Conservation (phyloP, 2,329 filamentous ascomycete genomes). For the Aspergillus spinulosporus region DNA sequence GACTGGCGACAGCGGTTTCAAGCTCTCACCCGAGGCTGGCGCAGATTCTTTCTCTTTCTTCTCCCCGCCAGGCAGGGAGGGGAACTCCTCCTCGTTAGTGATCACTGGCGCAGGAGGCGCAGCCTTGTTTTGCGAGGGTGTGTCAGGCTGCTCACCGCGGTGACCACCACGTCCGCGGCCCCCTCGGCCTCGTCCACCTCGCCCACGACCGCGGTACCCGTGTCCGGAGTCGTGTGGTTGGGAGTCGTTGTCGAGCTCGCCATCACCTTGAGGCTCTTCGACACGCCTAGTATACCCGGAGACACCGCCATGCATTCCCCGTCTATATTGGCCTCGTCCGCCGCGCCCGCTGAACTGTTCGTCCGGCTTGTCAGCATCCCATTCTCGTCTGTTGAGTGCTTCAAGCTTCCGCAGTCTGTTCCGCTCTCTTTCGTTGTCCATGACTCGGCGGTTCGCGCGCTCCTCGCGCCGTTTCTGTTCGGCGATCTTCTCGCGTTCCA, state of each 20-base stretch:
- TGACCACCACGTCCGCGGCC: conserved; percentile 29
- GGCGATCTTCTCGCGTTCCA: conserved; percentile 62
- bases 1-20: too few species aligned
- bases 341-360: conserved; percentile 50
- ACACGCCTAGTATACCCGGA: conserved; percentile 36
- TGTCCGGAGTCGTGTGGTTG: conserved; percentile 4
- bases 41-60: conserved; percentile 30
- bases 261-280: conserved; percentile 18
- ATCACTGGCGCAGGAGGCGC: conserved; percentile 25
- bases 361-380: conserved; percentile 63
- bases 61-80: conserved; percentile 33
- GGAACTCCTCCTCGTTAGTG: conserved; percentile 38
- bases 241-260: conserved; percentile 12
- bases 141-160: conserved; percentile 25
- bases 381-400: conserved; percentile 59
- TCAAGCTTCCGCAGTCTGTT: conserved; percentile 61
- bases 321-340: conserved; percentile 46
- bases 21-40: conserved; percentile 25
- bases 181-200: conserved; percentile 31
- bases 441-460: conserved; percentile 53
- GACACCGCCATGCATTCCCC: conserved; percentile 56
- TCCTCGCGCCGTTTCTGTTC: conserved; percentile 57
- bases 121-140: conserved; percentile 18
- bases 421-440: conserved; percentile 64
- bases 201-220: conserved; percentile 31